Evolutionary conservation across 1,284 basidiomycete species (phyloP).

Genomic region (Termitomyces sp.): DNA sequence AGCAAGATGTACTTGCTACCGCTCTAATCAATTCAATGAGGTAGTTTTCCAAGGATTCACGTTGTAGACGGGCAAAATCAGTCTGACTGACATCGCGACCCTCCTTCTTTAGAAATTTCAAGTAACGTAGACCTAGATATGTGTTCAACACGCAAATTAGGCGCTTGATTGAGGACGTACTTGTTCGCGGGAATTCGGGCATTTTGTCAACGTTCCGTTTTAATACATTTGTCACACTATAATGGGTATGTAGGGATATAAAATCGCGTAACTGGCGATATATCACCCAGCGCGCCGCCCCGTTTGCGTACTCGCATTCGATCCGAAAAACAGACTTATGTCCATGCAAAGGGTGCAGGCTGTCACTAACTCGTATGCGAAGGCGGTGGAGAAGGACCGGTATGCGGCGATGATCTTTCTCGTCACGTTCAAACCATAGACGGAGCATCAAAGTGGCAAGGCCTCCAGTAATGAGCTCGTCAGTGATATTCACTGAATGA

Average conservation of each 20-base stretch:
- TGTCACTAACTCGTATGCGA: slow-evolving; percentile 81
- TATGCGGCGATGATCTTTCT: slow-evolving; percentile 78
- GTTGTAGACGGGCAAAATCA: slow-evolving; percentile 77
- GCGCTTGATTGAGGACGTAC: slow-evolving; percentile 36
- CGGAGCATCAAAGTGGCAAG: slow-evolving; percentile 81
- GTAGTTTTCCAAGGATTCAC: slow-evolving; percentile 85
- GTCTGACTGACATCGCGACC: slow-evolving; percentile 52
- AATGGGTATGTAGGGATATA: slow-evolving; percentile 86
- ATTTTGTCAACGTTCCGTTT: slow-evolving; percentile 69
- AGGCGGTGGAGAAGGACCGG: slow-evolving; percentile 87
- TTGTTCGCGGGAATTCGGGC: slow-evolving; percentile 90
- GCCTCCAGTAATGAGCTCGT: slow-evolving; percentile 80
- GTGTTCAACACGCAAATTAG: not conserved
- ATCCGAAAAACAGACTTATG: slow-evolving; percentile 86
- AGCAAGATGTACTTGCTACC: slow-evolving; percentile 54
- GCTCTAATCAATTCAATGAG: slow-evolving; percentile 84
- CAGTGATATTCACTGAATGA: slow-evolving; percentile 69
- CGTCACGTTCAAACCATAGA: slow-evolving; percentile 90
- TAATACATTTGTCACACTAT: slow-evolving; percentile 81
- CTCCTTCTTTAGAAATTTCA: slow-evolving; percentile 73
- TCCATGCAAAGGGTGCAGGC: slow-evolving; percentile 75
- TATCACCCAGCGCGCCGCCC: slow-evolving; percentile 93
- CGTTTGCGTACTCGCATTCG: slow-evolving; percentile 96
- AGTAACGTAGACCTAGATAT: slow-evolving; percentile 72
- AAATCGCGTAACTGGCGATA: slow-evolving; percentile 96